Evolutionary conservation across 1,284 basidiomycete species (phyloP).

Genomic region (Austroboletus novae-zelandiae): DNA sequence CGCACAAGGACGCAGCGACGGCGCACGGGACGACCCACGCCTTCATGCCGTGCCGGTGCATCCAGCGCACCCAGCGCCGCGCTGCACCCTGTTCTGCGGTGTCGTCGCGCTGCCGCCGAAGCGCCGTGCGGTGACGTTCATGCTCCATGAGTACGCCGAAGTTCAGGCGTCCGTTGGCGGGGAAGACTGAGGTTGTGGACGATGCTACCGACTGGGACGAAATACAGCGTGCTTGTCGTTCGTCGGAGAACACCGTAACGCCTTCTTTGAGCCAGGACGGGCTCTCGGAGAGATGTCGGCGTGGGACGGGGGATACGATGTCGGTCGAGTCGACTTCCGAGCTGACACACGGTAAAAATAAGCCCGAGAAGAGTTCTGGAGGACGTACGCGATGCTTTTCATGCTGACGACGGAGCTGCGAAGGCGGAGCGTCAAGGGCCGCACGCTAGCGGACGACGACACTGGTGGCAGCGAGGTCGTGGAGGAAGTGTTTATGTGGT

Average conservation of each 20-base stretch:
- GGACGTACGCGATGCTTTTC: constrained; percentile 16
- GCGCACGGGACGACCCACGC: constrained; percentile 54
- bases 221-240: constrained; percentile 19
- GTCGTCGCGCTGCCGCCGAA: constrained; percentile 14
- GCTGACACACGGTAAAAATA: constrained; percentile 3
- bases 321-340: constrained; percentile 31
- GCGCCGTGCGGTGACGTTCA: constrained; percentile 26
- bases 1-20: constrained; percentile 49
- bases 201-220: constrained; percentile 46
- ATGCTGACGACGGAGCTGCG: constrained; percentile 16
- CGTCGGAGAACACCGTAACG: constrained; percentile 27
- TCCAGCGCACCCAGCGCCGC: constrained; percentile 68
- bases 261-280: constrained; percentile 48
- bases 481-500: neutral
- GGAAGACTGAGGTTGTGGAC: constrained; percentile 37
- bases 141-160: constrained; percentile 38
- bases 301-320: constrained; percentile 57
- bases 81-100: constrained; percentile 47
- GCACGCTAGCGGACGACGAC: constrained; percentile 12
- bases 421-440: constrained; percentile 13
- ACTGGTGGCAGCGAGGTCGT: constrained; percentile 5
- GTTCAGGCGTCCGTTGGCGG: constrained; percentile 24
- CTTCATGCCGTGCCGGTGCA: constrained; percentile 66
- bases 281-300: constrained; percentile 49
- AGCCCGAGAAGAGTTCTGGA: neutral